Base-by-base conservation (phyloP, 2,329 filamentous ascomycete genomes). In the Trichoderma brevicompactum region DNA sequence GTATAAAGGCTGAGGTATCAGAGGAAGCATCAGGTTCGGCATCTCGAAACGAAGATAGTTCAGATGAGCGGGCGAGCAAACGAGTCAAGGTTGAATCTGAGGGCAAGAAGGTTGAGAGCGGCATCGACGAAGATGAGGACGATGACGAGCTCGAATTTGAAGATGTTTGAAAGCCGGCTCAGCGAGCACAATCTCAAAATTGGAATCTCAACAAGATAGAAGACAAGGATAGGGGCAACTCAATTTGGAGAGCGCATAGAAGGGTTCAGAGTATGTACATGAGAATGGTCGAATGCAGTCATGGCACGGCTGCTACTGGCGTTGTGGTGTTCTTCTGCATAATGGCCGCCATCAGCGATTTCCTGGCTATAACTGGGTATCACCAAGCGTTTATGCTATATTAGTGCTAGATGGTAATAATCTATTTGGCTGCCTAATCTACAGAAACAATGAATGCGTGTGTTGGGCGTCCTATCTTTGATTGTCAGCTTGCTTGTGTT, bases 111-210 rank as follows among this genome's bases (percentile, higher is more conserved):
- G 80, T 80, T 32, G 73, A 82, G 32, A 73, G 71, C 10, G 71
- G 71, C n/a, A 76, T 76, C 34, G 81, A 82, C n/a, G 79, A 82
- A 12, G 78, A 76, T 6, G 80, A 83, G 15, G 79, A 79, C 40
- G 83, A 85, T 28, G 83, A 85, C 36, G 83, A 85, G 49, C 73
- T 87, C 67, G 85, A 87, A 70, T 87, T 87, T 74, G 85, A 87
- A 70, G 85, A 87, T 71, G 84, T 87, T 0, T 82, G 70, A 68
- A 53, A 5, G 8, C 28, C 8, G 17, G 15, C 19, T 10, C 19
- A 13, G 19, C 19, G 34, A 32, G 23, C 4, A 15, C 19, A 5
- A n/a, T n/a, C n/a, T 23, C 23, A 13, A 43, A 40, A 40, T 23
- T 19, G 19, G 12, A 7, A 13, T 19, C 41, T 60, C 8, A 49